Base-by-base conservation (phyloP, 2,329 filamentous ascomycete species). In the Delphinella strobiligena region DNA sequence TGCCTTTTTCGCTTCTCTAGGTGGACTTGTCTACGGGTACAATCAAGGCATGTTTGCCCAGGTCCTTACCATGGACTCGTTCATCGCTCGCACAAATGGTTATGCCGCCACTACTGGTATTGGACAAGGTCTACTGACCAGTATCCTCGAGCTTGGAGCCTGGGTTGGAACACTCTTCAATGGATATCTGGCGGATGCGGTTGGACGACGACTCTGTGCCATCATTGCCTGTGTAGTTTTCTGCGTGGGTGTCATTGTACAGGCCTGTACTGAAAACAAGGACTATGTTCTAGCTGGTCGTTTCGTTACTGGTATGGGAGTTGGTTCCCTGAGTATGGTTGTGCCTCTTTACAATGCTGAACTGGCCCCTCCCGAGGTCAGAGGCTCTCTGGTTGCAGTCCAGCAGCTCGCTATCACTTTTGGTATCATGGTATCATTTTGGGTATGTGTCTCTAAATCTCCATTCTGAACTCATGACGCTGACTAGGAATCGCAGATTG, bases 241-340 rank as follows among this genome's bases (percentile, higher is more conserved):
- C 33, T 45, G 24, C 4, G 30, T 84, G 1, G 81, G 81, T 24
- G 77, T 82, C 9, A 56, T 82, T 8, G 61, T 84, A 3, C 80
- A 85, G 55, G 69, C 72, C 1, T 76, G 72, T 2, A 72, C 78
- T 1, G 67, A 75, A 32, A 49, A 53, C 0, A 67, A 70, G 40
- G 62, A 72, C 27, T 64, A 69, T 2, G 82, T 84, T 45, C 63
- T 84, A 1, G 80, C 68, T 16, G 80, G 80, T 3, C 69, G 80
- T 12, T 83, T 84, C 50, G 66, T 84, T 46, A 82, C 80, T 30
- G 61, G 56, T 33, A 74, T 83, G 59, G 79, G 77, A 14, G 77
- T 84, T 14, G 79, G 80, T 48, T 72, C 71, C 24, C 58, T 84
- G 10, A 75, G 75, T 1, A 79, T 78, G 63, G 78, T 81, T 34